Evolutionary conservation across 805 yeast genomes (phyloP).

Genomic region (Tetrapisispora fleetii): DNA sequence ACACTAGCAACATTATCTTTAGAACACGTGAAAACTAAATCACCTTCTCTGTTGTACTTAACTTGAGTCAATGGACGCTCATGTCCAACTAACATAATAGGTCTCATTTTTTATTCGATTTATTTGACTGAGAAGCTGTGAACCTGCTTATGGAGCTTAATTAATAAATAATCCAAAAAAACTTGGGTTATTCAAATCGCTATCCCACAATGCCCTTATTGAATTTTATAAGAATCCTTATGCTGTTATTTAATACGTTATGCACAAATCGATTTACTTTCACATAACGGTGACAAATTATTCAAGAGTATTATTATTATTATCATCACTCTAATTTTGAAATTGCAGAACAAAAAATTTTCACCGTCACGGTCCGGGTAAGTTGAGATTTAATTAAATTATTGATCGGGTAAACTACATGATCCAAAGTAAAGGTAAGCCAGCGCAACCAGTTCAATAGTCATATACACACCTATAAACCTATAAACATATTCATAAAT

Average conservation of each 20-base stretch:
- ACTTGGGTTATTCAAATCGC: too few relatives aligned
- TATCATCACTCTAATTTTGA: neutral
- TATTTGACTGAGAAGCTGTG: too few relatives aligned
- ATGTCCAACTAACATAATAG: constrained; percentile 77
- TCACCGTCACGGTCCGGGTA: neutral
- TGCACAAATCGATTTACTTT: too few relatives aligned
- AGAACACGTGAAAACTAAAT: constrained; percentile 80
- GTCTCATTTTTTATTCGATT: constrained; percentile 39
- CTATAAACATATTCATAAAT: too few relatives aligned
- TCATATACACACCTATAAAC: too few relatives aligned
- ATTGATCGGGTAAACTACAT: neutral
- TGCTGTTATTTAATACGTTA: too few relatives aligned
- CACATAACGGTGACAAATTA: neutral
- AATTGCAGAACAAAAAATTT: neutral
- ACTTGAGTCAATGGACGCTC: constrained; percentile 97
- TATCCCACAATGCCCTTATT: neutral
- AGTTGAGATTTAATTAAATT: too few relatives aligned
- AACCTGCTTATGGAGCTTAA: neutral
- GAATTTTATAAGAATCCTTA: neutral
- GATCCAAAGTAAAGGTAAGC: neutral
- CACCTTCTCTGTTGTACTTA: constrained; percentile 92
- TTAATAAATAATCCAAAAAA: neutral
- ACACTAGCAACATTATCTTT: constrained; percentile 84
- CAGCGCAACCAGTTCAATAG: too few relatives aligned
- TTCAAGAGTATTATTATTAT: neutral